A percentile compares a stretch with the other conserved stretches of the same genome.
Conservation (phyloP, 2,329 filamentous ascomycete species). For the Phialophora tarda region DNA sequence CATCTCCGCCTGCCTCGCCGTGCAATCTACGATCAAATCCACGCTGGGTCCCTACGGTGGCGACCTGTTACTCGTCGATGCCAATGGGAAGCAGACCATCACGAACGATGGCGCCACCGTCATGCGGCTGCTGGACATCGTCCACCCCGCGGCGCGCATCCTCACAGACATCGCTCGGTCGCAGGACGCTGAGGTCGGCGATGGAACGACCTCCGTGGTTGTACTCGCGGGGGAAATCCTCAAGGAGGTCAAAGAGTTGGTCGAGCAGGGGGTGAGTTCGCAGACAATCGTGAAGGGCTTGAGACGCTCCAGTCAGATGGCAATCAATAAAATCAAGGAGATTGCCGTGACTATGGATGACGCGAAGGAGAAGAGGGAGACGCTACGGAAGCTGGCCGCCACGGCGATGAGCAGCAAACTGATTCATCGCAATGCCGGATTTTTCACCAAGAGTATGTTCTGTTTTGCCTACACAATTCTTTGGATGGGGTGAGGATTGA, state of each 20-base stretch:
- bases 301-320: constrained; percentile 83
- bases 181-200: constrained; percentile 98
- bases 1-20: constrained; percentile 96
- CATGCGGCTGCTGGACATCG: constrained; percentile 99
- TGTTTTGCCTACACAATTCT: not conserved
- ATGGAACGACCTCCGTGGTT: constrained; percentile 96
- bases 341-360: constrained; percentile 87
- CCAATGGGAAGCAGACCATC: constrained; percentile 94
- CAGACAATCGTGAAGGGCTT: constrained; percentile 98
- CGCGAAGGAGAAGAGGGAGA: constrained; percentile 77
- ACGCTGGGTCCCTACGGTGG: constrained; percentile 96
- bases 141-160: constrained; percentile 95
- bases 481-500: not conserved
- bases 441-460: constrained; percentile 91
- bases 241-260: constrained; percentile 94
- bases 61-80: constrained; percentile 92
- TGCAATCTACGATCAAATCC: constrained; percentile 93
- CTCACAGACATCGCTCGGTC: constrained; percentile 98
- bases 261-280: constrained; percentile 95
- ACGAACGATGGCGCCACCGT: constrained; percentile 99
- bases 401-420: constrained; percentile 99
- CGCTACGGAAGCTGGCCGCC: constrained; percentile 82
- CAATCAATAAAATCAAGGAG: constrained; percentile 98
- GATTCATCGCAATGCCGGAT: constrained; percentile 94
- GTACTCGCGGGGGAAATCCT: constrained; percentile 96